These are phyloP conservation scores for Clarireedia sp. DNA, from an alignment of 2,329 filamentous ascomycete genomes.

Conservation along the genomic window DNA sequence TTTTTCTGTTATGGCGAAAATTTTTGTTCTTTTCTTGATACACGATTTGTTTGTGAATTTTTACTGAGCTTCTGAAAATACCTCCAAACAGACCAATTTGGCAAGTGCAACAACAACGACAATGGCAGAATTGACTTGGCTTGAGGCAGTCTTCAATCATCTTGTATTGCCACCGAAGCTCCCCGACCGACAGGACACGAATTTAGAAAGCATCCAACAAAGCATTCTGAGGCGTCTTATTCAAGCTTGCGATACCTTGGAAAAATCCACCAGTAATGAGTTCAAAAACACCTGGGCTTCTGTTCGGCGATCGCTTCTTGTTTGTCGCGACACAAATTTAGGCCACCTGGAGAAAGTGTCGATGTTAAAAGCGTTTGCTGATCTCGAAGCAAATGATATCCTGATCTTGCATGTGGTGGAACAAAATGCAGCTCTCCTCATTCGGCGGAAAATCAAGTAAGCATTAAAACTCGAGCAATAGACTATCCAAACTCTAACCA, in stretches of 20 bases:
- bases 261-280: conserved; percentile 12
- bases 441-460: conserved; percentile 31
- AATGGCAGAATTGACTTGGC: conserved; percentile 4
- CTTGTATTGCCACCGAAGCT: conserved; percentile 37
- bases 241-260: conserved; percentile 16
- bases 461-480: conserved; percentile 13
- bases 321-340: conserved; percentile 8
- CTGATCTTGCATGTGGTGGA: conserved; percentile 38
- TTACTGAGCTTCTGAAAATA: too few species aligned
- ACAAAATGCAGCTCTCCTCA: conserved; percentile 41
- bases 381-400: conserved; percentile 24
- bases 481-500: conserved; percentile 7
- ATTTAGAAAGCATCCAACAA: conserved; percentile 25
- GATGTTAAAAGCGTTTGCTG: conserved; percentile 25
- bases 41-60: too few species aligned
- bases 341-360: neutral
- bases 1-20: too few species aligned
- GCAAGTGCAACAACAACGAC: neutral
- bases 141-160: conserved; percentile 33
- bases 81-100: too few species aligned
- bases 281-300: conserved; percentile 15
- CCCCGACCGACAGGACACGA: conserved; percentile 30
- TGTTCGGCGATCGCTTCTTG: conserved; percentile 14
- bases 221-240: conserved; percentile 25
- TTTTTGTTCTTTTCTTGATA: too few species aligned